These are phyloP conservation scores for Santalum album DNA, from an alignment of 164 flowering plant genomes.

Conservation along the genomic window DNA sequence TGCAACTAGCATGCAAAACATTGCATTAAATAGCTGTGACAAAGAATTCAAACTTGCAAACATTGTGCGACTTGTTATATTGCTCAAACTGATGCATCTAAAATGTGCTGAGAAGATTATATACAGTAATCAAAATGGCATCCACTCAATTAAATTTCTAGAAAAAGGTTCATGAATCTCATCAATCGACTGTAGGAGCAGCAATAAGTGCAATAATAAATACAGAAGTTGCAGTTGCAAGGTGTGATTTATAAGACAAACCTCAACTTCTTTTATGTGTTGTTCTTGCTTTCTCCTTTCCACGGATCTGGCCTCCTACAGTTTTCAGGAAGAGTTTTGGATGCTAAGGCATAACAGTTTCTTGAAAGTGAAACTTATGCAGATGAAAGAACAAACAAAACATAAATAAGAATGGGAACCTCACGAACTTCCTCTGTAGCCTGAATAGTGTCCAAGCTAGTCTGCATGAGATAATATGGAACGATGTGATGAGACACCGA, in stretches of 20 bases:
- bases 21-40: no score
- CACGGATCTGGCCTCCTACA: slow-evolving; percentile 59
- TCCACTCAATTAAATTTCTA: no score
- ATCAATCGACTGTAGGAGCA: no score
- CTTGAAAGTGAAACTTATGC: background rate
- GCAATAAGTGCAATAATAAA: no score
- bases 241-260: slow-evolving; percentile 12
- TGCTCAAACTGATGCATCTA: no score
- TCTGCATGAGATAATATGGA: slow-evolving; percentile 31
- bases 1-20: no score
- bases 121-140: no score
- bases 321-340: background rate
- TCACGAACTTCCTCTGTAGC: slow-evolving; percentile 75
- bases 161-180: no score
- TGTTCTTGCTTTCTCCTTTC: slow-evolving; percentile 70
- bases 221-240: no score
- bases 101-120: no score
- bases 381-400: background rate
- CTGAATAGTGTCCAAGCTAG: slow-evolving; percentile 75
- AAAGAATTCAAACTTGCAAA: no score
- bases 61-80: no score
- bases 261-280: slow-evolving; percentile 56
- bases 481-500: slow-evolving; percentile 2
- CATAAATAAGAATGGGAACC: slow-evolving; percentile 24
- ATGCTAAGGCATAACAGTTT: background rate